Percentiles rank a stretch among this genome's conserved stretches.
These are phyloP conservation scores for Diversispora epigaea DNA, from an alignment of 192 early-diverging fungal species.

Conservation along the genomic window DNA sequence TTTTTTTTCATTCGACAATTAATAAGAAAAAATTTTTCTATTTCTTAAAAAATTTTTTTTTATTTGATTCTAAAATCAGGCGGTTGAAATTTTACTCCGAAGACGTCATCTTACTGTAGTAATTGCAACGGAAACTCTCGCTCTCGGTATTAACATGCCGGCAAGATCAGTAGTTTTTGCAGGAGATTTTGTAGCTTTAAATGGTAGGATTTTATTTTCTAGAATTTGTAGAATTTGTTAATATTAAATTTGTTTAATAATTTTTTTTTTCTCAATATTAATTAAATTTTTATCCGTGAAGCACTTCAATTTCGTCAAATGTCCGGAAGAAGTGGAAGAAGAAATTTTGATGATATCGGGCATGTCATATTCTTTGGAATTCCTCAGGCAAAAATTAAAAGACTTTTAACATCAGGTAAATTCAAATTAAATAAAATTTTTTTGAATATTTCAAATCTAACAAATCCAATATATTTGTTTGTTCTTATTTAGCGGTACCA, in stretches of 20 bases:
- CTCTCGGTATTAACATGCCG: slow-evolving; percentile 50
- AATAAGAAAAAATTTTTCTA: too few relatives aligned
- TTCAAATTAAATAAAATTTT: too few relatives aligned
- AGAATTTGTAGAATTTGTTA: too few relatives aligned
- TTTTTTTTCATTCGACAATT: too few relatives aligned
- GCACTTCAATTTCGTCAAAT: slow-evolving; percentile 44
- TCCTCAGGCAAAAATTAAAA: slow-evolving; percentile 38
- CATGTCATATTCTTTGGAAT: slow-evolving; percentile 48
- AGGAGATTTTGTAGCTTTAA: slow-evolving; percentile 45
- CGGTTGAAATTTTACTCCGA: slow-evolving; percentile 46
- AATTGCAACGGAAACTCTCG: slow-evolving; percentile 42
- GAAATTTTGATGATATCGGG: slow-evolving; percentile 47
- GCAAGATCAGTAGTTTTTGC: slow-evolving; percentile 39
- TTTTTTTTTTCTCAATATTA: too few relatives aligned
- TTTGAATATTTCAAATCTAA: too few relatives aligned
- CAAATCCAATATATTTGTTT: too few relatives aligned
- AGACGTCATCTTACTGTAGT: slow-evolving; percentile 38
- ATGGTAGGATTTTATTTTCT: too few relatives aligned
- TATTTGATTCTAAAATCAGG: too few relatives aligned
- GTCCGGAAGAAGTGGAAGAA: slow-evolving; percentile 38
- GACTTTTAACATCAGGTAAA: slow-evolving; percentile 37
- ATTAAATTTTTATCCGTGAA: too few relatives aligned
- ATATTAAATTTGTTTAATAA: too few relatives aligned
- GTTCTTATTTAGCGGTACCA: slow-evolving; percentile 26
- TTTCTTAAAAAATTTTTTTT: too few relatives aligned